A percentile compares a stretch with the other conserved stretches of the same genome.
Evolutionary conservation across 306 rosid genomes (phyloP).

Genomic region (Ochetophila trinervis): DNA sequence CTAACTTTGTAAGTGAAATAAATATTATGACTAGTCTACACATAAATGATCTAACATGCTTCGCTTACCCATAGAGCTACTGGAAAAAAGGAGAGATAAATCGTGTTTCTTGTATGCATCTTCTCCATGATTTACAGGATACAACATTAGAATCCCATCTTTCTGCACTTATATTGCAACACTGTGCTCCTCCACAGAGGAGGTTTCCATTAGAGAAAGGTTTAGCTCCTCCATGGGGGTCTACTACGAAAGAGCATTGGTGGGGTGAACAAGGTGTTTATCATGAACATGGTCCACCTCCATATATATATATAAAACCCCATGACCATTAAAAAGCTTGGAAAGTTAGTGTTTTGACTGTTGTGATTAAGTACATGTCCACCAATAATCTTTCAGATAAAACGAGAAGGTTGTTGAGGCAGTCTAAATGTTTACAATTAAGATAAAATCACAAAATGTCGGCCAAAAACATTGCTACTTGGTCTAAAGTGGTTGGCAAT

Average conservation of each 20-base stretch:
- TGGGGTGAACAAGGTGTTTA: slow-evolving; percentile 61
- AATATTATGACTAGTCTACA: no score
- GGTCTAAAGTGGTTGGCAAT: slow-evolving; percentile 46
- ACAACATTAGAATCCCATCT: slow-evolving; percentile 61
- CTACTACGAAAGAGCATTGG: slow-evolving; percentile 49
- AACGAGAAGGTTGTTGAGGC: slow-evolving; percentile 42
- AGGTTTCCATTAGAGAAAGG: slow-evolving; percentile 56
- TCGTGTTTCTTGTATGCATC: slow-evolving; percentile 35
- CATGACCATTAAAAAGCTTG: slow-evolving; percentile 65
- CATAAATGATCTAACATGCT: no score
- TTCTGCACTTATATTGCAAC: slow-evolving; percentile 60
- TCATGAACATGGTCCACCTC: slow-evolving; percentile 50
- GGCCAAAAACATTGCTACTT: slow-evolving; percentile 41
- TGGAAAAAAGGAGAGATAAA: slow-evolving; percentile 7
- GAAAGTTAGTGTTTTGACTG: slow-evolving; percentile 58
- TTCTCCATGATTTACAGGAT: slow-evolving; percentile 54
- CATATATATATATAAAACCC: slow-evolving; percentile 53
- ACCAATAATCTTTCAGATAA: slow-evolving; percentile 38
- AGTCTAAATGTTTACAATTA: slow-evolving; percentile 58
- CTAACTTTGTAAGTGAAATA: no score
- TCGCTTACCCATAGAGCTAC: no score
- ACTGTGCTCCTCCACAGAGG: slow-evolving; percentile 54
- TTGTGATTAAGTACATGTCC: slow-evolving; percentile 53
- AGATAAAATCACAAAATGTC: slow-evolving; percentile 64
- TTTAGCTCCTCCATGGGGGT: slow-evolving; percentile 78